Percentiles rank a stretch among this genome's conserved stretches.
Evolutionary conservation across 805 yeast species (phyloP).

Genomic region (Barnettozyma siamensis): DNA sequence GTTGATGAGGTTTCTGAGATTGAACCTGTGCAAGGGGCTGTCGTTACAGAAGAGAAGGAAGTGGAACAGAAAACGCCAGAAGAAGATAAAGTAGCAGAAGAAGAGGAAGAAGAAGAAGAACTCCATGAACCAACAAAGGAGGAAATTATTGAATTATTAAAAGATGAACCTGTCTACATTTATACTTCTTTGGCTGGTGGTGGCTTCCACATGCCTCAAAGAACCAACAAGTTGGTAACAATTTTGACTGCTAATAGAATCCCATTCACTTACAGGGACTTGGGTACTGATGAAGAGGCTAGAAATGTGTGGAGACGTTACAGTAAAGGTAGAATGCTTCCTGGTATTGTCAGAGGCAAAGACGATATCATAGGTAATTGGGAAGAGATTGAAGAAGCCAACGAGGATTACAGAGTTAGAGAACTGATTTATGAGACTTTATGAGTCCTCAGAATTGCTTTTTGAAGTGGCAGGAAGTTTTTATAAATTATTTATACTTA

Average conservation of each 20-base stretch:
- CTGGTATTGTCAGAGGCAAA: constrained; percentile 79
- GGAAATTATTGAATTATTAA: constrained; percentile 24
- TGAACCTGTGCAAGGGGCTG: not conserved
- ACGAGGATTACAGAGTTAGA: constrained; percentile 66
- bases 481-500: not conserved
- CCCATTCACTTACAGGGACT: constrained; percentile 62
- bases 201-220: constrained; percentile 69
- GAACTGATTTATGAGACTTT: constrained; percentile 62
- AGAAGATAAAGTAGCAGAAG: constrained; percentile 3
- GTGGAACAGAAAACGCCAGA: not conserved
- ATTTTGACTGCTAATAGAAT: constrained; percentile 72
- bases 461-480: no score
- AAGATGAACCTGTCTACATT: constrained; percentile 58
- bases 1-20: not conserved
- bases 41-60: not conserved
- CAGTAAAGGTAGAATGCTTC: constrained; percentile 66
- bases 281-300: constrained; percentile 86
- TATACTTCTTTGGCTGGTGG: constrained; percentile 85
- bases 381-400: constrained; percentile 81
- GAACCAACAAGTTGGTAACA: constrained; percentile 71
- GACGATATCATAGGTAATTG: constrained; percentile 82
- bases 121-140: constrained; percentile 25
- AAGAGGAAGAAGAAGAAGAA: constrained; percentile 9
- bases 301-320: constrained; percentile 77
- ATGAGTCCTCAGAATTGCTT: constrained; percentile 22